Conservation (phyloP, 768 basidiomycete genomes). For the Kwoniella sp. region DNA sequence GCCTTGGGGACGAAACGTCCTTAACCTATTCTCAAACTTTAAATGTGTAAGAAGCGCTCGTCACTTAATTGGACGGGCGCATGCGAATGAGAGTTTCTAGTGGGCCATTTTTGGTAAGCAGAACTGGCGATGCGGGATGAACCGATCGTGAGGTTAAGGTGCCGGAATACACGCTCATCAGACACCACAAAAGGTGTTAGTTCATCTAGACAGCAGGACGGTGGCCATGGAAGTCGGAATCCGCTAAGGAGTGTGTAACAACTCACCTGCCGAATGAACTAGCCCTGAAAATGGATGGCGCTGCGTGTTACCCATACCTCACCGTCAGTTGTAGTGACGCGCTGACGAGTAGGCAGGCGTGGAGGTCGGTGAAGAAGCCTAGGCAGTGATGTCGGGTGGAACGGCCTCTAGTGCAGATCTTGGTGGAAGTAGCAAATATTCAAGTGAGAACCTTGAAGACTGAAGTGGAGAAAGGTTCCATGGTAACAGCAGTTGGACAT, state of each 20-base stretch:
- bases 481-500: slow-evolving; percentile 84
- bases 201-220: slow-evolving; percentile 86
- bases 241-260: slow-evolving; percentile 86
- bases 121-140: slow-evolving; percentile 62
- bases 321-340: slow-evolving; percentile 68
- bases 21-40: slow-evolving; percentile 80
- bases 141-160: slow-evolving; percentile 70
- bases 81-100: slow-evolving; percentile 69
- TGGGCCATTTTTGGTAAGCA: slow-evolving; percentile 62
- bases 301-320: slow-evolving; percentile 83
- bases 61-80: slow-evolving; percentile 57
- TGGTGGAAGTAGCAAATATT: slow-evolving; percentile 88
- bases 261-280: slow-evolving; percentile 89
- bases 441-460: slow-evolving; percentile 83
- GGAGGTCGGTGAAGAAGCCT: slow-evolving; percentile 78
- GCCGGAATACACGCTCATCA: slow-evolving; percentile 72
- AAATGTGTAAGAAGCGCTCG: slow-evolving; percentile 65
- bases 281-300: slow-evolving; percentile 89
- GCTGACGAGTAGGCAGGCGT: slow-evolving; percentile 64
- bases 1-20: slow-evolving; percentile 77
- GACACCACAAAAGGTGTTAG: slow-evolving; percentile 83
- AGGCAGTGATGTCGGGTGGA: slow-evolving; percentile 72
- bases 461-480: slow-evolving; percentile 87
- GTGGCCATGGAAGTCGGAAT: slow-evolving; percentile 84
- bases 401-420: slow-evolving; percentile 82